These are phyloP conservation scores for Metarhizium humberi DNA, from an alignment of 2,329 filamentous ascomycete species.

Conservation along the genomic window DNA sequence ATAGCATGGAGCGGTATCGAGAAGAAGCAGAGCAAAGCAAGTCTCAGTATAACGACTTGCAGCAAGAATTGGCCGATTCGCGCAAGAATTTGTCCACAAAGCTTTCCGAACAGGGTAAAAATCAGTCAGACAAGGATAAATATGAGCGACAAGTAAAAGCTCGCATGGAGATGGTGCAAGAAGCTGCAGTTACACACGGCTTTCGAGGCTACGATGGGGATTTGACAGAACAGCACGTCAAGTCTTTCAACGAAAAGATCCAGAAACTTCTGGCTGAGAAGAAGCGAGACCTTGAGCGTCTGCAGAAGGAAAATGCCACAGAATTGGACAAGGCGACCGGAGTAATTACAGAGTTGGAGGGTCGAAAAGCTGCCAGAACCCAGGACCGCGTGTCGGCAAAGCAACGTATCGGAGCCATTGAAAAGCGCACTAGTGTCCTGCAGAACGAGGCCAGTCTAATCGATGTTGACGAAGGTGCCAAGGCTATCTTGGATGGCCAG, in stretches of 20 bases:
- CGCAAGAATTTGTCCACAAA: conserved; percentile 41
- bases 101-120: conserved; percentile 61
- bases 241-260: conserved; percentile 69
- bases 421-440: conserved; percentile 56
- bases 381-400: conserved; percentile 68
- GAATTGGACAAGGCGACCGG: conserved; percentile 66
- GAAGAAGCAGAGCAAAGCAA: conserved; percentile 55
- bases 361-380: conserved; percentile 59
- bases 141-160: conserved; percentile 71
- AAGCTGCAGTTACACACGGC: conserved; percentile 65
- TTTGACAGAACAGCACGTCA: conserved; percentile 62
- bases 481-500: conserved; percentile 66
- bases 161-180: conserved; percentile 65
- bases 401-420: conserved; percentile 63
- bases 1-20: conserved; percentile 57
- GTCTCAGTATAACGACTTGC: conserved; percentile 56
- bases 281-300: conserved; percentile 64
- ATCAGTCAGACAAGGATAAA: conserved; percentile 77
- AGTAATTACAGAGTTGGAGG: conserved; percentile 63
- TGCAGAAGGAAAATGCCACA: conserved; percentile 63
- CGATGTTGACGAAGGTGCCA: conserved; percentile 75
- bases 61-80: conserved; percentile 33
- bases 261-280: conserved; percentile 69
- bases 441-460: conserved; percentile 65
- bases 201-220: conserved; percentile 80